phyloP scores from a whole-genome alignment of 2,329 filamentous ascomycete species.

The Trichoderma citrinoviride region DNA sequence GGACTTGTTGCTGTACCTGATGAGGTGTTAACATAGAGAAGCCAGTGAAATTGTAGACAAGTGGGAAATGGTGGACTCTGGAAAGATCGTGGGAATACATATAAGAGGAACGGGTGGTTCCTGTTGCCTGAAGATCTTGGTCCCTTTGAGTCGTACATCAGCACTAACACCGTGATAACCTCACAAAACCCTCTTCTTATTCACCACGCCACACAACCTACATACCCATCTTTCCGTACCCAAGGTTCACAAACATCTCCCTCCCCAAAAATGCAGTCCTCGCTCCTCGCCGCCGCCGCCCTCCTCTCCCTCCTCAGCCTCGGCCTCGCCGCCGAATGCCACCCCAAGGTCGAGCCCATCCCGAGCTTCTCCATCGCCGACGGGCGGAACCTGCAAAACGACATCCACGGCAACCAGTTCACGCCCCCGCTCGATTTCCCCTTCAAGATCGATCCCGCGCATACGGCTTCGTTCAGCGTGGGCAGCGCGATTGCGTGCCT shows the following conservation, averaged over 20 bases:
- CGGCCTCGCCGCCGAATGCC: background rate
- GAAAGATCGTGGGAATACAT: background rate
- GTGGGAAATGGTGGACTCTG: background rate
- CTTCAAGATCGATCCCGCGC: background rate
- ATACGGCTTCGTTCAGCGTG: constrained; percentile 1
- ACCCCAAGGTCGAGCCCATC: background rate
- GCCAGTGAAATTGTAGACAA: background rate
- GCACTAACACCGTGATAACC: background rate
- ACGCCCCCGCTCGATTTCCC: background rate
- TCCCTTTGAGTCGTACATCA: background rate
- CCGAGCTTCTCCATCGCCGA: constrained; percentile 7
- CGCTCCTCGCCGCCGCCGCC: background rate
- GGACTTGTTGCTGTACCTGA: background rate
- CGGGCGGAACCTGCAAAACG: background rate
- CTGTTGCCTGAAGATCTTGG: background rate
- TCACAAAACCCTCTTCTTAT: background rate
- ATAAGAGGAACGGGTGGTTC: background rate
- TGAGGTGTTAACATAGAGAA: no score
- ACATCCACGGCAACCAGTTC: constrained; percentile 11
- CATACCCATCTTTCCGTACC: background rate
- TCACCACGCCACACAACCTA: background rate
- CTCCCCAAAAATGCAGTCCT: background rate
- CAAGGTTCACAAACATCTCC: background rate
- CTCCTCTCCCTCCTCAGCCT: constrained; percentile 9
- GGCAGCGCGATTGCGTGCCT: constrained; percentile 9